These are phyloP conservation scores for Xylariaceae sp. DNA, from an alignment of 2,329 filamentous ascomycete genomes.

Conservation along the genomic window DNA sequence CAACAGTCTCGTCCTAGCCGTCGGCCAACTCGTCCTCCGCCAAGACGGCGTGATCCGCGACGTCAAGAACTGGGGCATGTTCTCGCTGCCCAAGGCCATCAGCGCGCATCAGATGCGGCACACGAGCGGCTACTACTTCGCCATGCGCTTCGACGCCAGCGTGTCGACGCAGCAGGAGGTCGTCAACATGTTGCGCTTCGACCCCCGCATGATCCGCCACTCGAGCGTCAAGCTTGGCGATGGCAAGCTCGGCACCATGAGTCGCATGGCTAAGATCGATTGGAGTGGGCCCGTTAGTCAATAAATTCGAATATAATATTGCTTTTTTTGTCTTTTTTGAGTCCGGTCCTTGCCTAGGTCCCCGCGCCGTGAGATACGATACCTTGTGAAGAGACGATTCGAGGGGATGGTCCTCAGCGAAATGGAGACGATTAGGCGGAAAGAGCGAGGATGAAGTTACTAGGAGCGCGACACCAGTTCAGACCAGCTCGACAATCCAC, in stretches of 20 bases:
- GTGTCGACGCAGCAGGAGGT: conserved; percentile 68
- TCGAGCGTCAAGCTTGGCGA: conserved; percentile 80
- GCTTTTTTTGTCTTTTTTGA: neutral
- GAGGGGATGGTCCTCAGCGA: no score
- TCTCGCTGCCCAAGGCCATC: conserved; percentile 73
- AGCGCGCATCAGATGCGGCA: conserved; percentile 79
- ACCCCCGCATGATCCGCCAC: conserved; percentile 86
- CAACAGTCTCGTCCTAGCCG: conserved; percentile 75
- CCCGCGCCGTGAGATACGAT: no score
- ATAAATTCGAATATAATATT: neutral
- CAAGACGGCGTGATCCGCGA: conserved; percentile 86
- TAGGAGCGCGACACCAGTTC: no score
- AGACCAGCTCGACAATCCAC: no score
- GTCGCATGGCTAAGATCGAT: conserved; percentile 44
- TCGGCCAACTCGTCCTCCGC: conserved; percentile 75
- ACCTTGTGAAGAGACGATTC: no score
- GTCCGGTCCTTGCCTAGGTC: no score
- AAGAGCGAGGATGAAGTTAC: no score
- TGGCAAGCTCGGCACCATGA: conserved; percentile 48
- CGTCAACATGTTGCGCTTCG: conserved; percentile 68
- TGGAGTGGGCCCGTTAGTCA: conserved; percentile 35
- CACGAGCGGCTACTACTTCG: conserved; percentile 88
- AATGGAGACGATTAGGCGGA: no score
- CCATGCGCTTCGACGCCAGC: conserved; percentile 89
- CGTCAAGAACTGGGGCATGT: conserved; percentile 92